These are phyloP conservation scores for Clavariopsis aquatica DNA, from an alignment of 495 filamentous ascomycete genomes.

Conservation along the genomic window DNA sequence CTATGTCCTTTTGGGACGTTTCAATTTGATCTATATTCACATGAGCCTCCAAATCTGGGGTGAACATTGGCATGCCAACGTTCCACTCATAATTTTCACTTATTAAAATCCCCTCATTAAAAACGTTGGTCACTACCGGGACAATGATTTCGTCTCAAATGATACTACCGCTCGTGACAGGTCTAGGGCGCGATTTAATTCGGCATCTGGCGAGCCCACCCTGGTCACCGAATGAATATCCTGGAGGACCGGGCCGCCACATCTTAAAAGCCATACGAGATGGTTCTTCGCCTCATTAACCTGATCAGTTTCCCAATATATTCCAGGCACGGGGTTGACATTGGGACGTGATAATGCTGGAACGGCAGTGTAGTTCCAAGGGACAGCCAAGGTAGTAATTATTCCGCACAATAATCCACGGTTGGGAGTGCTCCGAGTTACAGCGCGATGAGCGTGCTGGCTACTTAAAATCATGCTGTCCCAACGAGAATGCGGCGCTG, in stretches of 20 bases:
- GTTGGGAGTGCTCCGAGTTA: conserved; percentile 2
- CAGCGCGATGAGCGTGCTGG: not conserved
- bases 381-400: conserved; percentile 19
- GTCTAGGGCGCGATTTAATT: conserved; percentile 20
- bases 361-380: conserved; percentile 13
- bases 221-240: conserved; percentile 24
- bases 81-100: conserved; percentile 1
- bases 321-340: conserved; percentile 13
- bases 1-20: not conserved
- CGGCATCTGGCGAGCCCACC: conserved; percentile 10
- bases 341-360: not conserved
- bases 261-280: conserved; percentile 25
- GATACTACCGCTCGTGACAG: conserved; percentile 17
- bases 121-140: conserved; percentile 6
- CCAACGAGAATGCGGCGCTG: not conserved
- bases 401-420: conserved; percentile 19
- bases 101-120: conserved; percentile 1
- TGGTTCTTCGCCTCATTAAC: conserved; percentile 28
- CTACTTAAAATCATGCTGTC: conserved; percentile 21
- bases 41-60: conserved; percentile 14
- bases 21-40: not conserved
- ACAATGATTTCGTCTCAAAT: conserved; percentile 7
- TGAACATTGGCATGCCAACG: conserved; percentile 3
- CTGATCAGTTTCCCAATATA: conserved; percentile 30
- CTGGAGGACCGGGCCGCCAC: conserved; percentile 31